phyloP scores from a whole-genome alignment of 306 rosid genomes.

The Prunus fruticosa region DNA sequence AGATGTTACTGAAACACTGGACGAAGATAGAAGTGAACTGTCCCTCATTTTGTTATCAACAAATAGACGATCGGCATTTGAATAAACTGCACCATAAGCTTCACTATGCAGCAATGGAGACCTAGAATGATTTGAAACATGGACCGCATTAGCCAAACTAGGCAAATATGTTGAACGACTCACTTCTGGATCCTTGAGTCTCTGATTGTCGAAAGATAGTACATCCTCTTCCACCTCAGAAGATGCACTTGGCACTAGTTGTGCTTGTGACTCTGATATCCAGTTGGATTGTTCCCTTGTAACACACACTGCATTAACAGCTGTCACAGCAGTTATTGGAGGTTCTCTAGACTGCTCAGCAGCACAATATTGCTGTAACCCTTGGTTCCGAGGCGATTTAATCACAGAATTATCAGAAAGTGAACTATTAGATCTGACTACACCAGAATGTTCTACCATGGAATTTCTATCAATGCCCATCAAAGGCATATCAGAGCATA shows the following conservation, averaged over 20 bases:
- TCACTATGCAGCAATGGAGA: slow-evolving; percentile 40
- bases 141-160: slow-evolving; percentile 34
- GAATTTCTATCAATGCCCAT: slow-evolving; percentile 37
- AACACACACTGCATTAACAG: slow-evolving; percentile 30
- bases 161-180: slow-evolving; percentile 49
- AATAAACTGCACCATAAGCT: slow-evolving; percentile 28
- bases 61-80: slow-evolving; percentile 39
- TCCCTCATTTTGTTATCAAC: slow-evolving; percentile 40
- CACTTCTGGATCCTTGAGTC: slow-evolving; percentile 84
- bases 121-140: slow-evolving; percentile 34
- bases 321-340: slow-evolving; percentile 18
- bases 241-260: slow-evolving; percentile 25
- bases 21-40: slow-evolving; percentile 33
- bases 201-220: slow-evolving; percentile 62
- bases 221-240: slow-evolving; percentile 74
- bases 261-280: slow-evolving; percentile 40
- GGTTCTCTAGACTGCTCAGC: slow-evolving; percentile 40
- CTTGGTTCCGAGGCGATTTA: slow-evolving; percentile 40
- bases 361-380: slow-evolving; percentile 31
- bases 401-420: slow-evolving; percentile 33
- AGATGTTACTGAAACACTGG: slow-evolving; percentile 32
- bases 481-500: slow-evolving; percentile 51
- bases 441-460: slow-evolving; percentile 33
- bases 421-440: slow-evolving; percentile 35
- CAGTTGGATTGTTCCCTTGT: slow-evolving; percentile 46